These are phyloP conservation scores for Coemansia reversa DNA, from an alignment of 192 early-diverging fungal species.

Conservation along the genomic window DNA sequence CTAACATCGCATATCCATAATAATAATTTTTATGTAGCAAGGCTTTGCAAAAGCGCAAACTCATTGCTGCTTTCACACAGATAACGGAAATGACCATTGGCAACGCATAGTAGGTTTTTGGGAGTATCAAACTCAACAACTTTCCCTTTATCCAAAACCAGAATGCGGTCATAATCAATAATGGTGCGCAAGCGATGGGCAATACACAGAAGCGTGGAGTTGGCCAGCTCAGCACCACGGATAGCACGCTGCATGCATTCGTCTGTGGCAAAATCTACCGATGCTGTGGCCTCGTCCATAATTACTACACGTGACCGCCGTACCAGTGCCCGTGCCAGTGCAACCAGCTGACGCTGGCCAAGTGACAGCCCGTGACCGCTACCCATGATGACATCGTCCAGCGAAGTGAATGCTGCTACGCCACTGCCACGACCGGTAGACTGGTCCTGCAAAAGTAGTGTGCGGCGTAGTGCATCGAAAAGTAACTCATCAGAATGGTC, in stretches of 20 bases:
- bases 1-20: too few relatives aligned
- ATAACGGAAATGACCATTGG: not conserved
- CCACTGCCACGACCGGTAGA: not conserved
- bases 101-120: conserved; percentile 57
- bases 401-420: conserved; percentile 41
- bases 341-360: conserved; percentile 74
- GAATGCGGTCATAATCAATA: conserved; percentile 78
- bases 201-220: conserved; percentile 78
- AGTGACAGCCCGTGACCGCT: conserved; percentile 67
- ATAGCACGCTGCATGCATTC: conserved; percentile 82
- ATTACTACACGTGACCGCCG: conserved; percentile 66
- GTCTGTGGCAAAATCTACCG: conserved; percentile 83
- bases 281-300: conserved; percentile 85
- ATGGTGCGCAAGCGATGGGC: conserved; percentile 85
- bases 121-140: conserved; percentile 82
- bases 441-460: conserved; percentile 10
- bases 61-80: not conserved
- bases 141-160: conserved; percentile 75
- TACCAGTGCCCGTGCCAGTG: conserved; percentile 71
- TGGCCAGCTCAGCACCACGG: conserved; percentile 64
- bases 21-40: too few relatives aligned
- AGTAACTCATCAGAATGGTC: conserved; percentile 58
- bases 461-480: conserved; percentile 22
- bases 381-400: conserved; percentile 74
- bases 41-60: too few relatives aligned